Evolutionary conservation across 2,329 filamentous ascomycete genomes (phyloP).

Genomic region (Diatrype stigma): DNA sequence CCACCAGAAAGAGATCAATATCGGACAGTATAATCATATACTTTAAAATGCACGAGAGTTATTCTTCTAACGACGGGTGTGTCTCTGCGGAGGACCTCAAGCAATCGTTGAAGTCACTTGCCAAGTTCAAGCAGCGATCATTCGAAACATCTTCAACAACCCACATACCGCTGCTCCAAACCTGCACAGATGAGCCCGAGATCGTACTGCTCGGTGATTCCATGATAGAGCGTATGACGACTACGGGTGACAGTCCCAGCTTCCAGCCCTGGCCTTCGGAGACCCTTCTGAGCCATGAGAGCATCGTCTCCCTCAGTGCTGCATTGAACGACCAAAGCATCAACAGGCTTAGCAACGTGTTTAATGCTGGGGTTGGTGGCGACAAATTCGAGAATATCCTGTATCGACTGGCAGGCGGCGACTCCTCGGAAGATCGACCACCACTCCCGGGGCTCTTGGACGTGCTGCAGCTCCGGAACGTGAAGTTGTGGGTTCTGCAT

Average conservation of each 20-base stretch:
- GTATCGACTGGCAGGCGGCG: constrained; percentile 13
- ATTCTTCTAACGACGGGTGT: too few relatives aligned
- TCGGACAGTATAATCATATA: too few relatives aligned
- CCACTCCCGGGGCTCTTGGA: background rate
- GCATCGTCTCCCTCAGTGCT: background rate
- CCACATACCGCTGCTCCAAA: constrained; percentile 1
- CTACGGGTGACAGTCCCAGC: constrained; percentile 10
- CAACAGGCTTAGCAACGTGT: constrained; percentile 2
- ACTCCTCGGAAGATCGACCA: background rate
- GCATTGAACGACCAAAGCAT: background rate
- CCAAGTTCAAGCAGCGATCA: constrained; percentile 4
- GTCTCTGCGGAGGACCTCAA: background rate
- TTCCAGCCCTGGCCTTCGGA: constrained; percentile 12
- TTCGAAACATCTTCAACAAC: background rate
- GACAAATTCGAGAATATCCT: constrained; percentile 20
- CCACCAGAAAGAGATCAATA: too few relatives aligned
- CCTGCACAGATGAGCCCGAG: background rate
- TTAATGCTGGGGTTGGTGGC: constrained; percentile 21
- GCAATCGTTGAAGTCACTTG: background rate
- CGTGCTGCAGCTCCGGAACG: background rate
- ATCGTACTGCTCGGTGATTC: constrained; percentile 18
- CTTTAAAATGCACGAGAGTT: too few relatives aligned
- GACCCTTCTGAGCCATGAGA: background rate
- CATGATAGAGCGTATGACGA: constrained; percentile 19
- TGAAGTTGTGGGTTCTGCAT: constrained; percentile 16